Conservation (phyloP, 1,139 yeast species). For the Martiniozyma asiatica region DNA sequence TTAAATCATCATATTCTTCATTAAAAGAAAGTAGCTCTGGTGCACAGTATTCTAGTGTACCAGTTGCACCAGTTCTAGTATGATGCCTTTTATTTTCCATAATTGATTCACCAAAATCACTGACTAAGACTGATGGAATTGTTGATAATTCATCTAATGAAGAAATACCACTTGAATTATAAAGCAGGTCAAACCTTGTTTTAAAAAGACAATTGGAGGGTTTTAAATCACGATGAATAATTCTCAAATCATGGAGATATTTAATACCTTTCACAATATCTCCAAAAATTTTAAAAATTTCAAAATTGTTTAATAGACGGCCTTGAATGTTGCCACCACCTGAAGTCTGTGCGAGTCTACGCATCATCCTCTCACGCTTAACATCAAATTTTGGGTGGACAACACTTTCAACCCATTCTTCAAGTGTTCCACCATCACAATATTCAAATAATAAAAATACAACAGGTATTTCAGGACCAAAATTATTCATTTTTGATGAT, state of each 20-base stretch:
- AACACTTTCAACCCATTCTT: slow-evolving; percentile 41
- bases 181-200: slow-evolving; percentile 19
- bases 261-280: slow-evolving; percentile 62
- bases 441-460: slow-evolving; percentile 77
- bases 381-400: slow-evolving; percentile 22
- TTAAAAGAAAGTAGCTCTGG: slow-evolving; percentile 53
- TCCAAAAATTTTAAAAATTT: slow-evolving; percentile 51
- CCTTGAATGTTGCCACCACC: slow-evolving; percentile 2
- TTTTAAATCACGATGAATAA: slow-evolving; percentile 76
- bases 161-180: slow-evolving; percentile 13
- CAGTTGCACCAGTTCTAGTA: slow-evolving; percentile 64
- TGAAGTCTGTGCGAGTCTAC: slow-evolving; percentile 19
- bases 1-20: slow-evolving; percentile 20
- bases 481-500: slow-evolving; percentile 46
- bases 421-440: slow-evolving; percentile 81
- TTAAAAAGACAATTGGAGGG: slow-evolving; percentile 76
- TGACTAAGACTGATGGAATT: slow-evolving; percentile 61
- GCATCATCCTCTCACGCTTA: slow-evolving; percentile 23
- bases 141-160: slow-evolving; percentile 21
- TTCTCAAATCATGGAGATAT: slow-evolving; percentile 61
- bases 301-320: slow-evolving; percentile 28
- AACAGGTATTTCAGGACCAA: slow-evolving; percentile 61
- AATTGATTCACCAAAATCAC: slow-evolving; percentile 87
- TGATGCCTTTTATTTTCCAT: slow-evolving; percentile 38
- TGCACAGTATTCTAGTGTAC: slow-evolving; percentile 78